Base-by-base conservation (phyloP, 495 filamentous ascomycete species). In the Daldinia bambusicola region DNA sequence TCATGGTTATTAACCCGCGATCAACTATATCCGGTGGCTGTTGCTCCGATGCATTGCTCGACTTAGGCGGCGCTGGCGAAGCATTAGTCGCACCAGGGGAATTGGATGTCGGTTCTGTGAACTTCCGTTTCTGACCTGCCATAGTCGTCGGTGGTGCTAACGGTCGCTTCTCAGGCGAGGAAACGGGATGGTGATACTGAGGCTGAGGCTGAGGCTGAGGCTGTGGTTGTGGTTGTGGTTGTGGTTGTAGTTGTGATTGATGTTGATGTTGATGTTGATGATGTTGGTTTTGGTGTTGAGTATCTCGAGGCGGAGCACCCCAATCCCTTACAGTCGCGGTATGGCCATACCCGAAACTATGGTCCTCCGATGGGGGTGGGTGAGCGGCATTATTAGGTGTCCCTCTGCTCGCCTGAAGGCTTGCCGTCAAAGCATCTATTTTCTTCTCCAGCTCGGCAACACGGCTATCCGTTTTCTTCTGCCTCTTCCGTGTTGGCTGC, bases 371-470 rank as follows among this genome's bases (percentile, higher is more conserved):
- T 50, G 70, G 61, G 16, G 48, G 26, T 16, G 22, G 65, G 55
- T 43, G 74, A 55, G 67, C 70, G 16, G 16, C 53, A 59, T 43
- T 18, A 18, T 16, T 55, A 31, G 70, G 52, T n/a, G 61, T 61
- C 74, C 82, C 74, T 43, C 84, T 84, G 64, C 79, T 84, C 1
- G 89, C 88, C 36, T 92, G 87, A 60, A 97, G 74, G 55, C 86
- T 92, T 0, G 92, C 92, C 2, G 92, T 97, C 78, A 97, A 76
- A 10, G 89, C 92, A 81, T 97, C 93, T 55, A 99, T 94, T 82
- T 96, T 97, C 81, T 90, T 93, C 80, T 99, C 95, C 45, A 99
- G 83, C 80, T 98, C 95, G 13, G 93, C 90, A 7, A 99, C 94
- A 41, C 94, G 88, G 64, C 88, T 93, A 76, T 97, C 95, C 31